phyloP scores from a whole-genome alignment of 2,329 filamentous ascomycete species.

The Ramichloridium luteum region DNA sequence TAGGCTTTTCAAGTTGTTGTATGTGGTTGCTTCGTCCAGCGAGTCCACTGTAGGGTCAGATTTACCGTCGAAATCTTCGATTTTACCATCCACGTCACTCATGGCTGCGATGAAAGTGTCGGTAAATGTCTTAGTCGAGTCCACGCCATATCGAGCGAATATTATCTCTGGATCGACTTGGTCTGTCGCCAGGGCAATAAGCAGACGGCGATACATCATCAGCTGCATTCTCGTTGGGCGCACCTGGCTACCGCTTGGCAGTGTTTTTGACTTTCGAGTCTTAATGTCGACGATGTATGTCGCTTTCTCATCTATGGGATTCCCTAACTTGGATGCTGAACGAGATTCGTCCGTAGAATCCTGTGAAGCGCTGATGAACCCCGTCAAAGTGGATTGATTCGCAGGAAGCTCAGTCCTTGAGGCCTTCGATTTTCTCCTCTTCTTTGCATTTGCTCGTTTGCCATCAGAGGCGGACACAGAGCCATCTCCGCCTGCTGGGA shows the following conservation, averaged over 20 bases:
- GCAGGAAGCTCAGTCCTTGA: slow-evolving; percentile 19
- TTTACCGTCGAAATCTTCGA: slow-evolving; percentile 12
- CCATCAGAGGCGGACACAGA: too few species aligned
- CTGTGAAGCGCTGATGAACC: slow-evolving; percentile 18
- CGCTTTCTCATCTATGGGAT: slow-evolving; percentile 18
- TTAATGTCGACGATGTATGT: slow-evolving; percentile 85
- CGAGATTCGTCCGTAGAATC: too few species aligned
- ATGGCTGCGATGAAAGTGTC: slow-evolving; percentile 69
- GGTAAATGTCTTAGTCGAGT: slow-evolving; percentile 56
- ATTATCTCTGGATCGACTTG: slow-evolving; percentile 57
- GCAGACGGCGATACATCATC: slow-evolving; percentile 75
- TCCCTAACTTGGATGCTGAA: too few species aligned
- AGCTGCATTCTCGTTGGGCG: slow-evolving; percentile 75
- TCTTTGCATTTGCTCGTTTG: slow-evolving; percentile 13
- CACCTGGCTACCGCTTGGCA: slow-evolving; percentile 54
- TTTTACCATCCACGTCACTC: slow-evolving; percentile 42
- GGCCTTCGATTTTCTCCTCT: too few species aligned
- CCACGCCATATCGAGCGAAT: slow-evolving; percentile 58
- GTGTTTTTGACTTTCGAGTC: slow-evolving; percentile 53
- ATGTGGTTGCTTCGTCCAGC: slow-evolving; percentile 40
- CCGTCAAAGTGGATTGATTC: slow-evolving; percentile 24
- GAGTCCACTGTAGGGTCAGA: slow-evolving; percentile 31
- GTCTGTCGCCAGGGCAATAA: slow-evolving; percentile 63
- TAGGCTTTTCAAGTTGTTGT: slow-evolving; percentile 48
- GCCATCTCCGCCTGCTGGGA: slow-evolving; percentile 32